Evolutionary conservation across 1,139 yeast genomes (phyloP).

Genomic region (Blastobotrys malaysiensis): DNA sequence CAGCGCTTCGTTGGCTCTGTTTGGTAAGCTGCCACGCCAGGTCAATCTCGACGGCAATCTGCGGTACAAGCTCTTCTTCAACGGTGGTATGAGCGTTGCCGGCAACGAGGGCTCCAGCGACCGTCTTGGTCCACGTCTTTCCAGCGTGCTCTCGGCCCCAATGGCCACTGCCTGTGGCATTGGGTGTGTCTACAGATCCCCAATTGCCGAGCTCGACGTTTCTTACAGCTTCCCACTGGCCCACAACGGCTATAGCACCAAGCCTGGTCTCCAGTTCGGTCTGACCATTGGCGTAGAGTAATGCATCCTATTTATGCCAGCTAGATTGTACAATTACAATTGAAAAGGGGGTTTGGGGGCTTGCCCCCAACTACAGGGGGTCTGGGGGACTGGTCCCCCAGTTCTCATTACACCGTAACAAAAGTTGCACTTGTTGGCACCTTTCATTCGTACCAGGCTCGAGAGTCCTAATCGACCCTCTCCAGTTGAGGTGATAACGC

Average conservation of each 20-base stretch:
- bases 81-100: slow-evolving; percentile 52
- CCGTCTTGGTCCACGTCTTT: background rate
- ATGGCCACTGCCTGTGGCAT: slow-evolving; percentile 28
- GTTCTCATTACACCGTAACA: too few relatives aligned
- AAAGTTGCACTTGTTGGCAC: too few relatives aligned
- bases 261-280: slow-evolving; percentile 91
- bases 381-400: background rate
- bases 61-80: slow-evolving; percentile 66
- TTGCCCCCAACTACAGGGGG: background rate
- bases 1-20: slow-evolving; percentile 15
- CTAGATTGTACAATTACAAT: background rate
- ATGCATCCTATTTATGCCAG: too few relatives aligned
- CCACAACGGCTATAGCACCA: slow-evolving; percentile 56
- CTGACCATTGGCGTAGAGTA: slow-evolving; percentile 30
- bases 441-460: too few relatives aligned
- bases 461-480: too few relatives aligned
- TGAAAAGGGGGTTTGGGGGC: background rate
- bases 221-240: slow-evolving; percentile 76
- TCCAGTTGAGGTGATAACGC: too few relatives aligned
- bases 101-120: slow-evolving; percentile 25
- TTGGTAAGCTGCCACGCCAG: slow-evolving; percentile 56
- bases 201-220: slow-evolving; percentile 85
- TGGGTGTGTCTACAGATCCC: slow-evolving; percentile 78
- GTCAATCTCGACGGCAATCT: slow-evolving; percentile 48
- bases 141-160: background rate